Base-by-base conservation (phyloP, 495 filamentous ascomycete genomes). In the Xeromyces bisporus region DNA sequence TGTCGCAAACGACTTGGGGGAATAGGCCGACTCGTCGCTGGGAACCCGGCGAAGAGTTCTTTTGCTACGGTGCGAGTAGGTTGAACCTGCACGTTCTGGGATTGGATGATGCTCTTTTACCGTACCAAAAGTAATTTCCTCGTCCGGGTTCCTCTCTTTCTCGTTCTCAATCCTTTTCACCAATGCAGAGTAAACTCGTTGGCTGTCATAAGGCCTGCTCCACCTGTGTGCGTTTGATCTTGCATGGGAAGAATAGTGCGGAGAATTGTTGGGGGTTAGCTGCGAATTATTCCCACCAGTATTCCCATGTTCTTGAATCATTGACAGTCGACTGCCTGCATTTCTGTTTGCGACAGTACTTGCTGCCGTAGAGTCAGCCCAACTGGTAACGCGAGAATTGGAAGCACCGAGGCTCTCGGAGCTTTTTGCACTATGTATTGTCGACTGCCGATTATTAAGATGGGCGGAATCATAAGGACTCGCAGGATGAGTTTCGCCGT, bases 371-470 rank as follows among this genome's bases (percentile, higher is more conserved):
- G 70, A 86, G 40, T 75, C 66, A 3, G 68, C 64, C 81, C 80
- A 84, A 45, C 80, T 87, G 9, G 77, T 84, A 23, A 84, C 66
- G 10, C 76, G 64, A 32, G 79, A 83, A 29, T 55, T 66, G 11
- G 69, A 67, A 15, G 71, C 66, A 14, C 54, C 62, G 7, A 63
- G 32, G 37, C 49, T 69, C 31, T 46, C 50, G 16, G 55, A 62
- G 40, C 64, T 75, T 36, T 47, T 49, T 6, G 58, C 42, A 17
- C 28, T 34, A 15, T 38, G 28, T 4, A 44, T 35, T 2, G 34
- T 32, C 13, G 30, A 31, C 7, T 29, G 23, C 7, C 21, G 62
- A 40, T 31, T 62, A 38, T 58, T n/a, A n/a, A n/a, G 58, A 7
- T 60, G 28, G 9, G 53, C 53, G 15, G 59, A 53, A 17, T 61